A percentile compares a stretch with the other conserved stretches of the same genome.
Conservation (phyloP, 164 flowering plant species). For the Vitis rotundifolia region DNA sequence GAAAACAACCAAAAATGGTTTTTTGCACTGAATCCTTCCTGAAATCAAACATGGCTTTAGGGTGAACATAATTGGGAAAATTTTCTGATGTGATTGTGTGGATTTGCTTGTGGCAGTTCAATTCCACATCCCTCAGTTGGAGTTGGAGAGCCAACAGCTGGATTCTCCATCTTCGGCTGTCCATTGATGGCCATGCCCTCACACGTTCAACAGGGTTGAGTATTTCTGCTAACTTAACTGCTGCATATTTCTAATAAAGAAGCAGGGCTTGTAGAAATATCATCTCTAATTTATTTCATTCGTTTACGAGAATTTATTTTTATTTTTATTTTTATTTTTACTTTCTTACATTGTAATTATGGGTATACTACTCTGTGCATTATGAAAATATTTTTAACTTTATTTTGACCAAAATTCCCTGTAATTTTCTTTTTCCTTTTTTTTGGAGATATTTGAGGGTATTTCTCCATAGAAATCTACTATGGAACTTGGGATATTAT, state of each 20-base stretch:
- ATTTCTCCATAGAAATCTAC: too few relatives aligned
- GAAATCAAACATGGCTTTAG: too few relatives aligned
- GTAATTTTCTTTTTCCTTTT: slow-evolving; percentile 10
- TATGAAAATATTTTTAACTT: too few relatives aligned
- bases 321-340: neutral
- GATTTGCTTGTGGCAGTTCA: slow-evolving; percentile 36
- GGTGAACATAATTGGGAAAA: too few relatives aligned
- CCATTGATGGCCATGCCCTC: slow-evolving; percentile 53
- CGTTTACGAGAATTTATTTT: neutral
- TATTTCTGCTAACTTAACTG: neutral
- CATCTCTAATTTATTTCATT: neutral
- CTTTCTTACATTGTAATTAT: neutral
- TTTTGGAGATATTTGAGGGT: neutral
- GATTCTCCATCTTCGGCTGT: slow-evolving; percentile 42
- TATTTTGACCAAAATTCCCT: neutral
- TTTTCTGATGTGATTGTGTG: too few relatives aligned
- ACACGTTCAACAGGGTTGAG: slow-evolving; percentile 45
- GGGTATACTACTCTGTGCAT: too few relatives aligned
- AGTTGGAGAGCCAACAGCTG: slow-evolving; percentile 43
- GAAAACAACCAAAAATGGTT: too few relatives aligned
- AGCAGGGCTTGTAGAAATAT: neutral
- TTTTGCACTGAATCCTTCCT: too few relatives aligned
- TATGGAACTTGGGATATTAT: too few relatives aligned
- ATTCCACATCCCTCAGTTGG: slow-evolving; percentile 44
- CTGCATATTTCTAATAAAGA: neutral